Conservation (phyloP, 192 early-diverging fungal genomes). For the Backusella sp. region DNA sequence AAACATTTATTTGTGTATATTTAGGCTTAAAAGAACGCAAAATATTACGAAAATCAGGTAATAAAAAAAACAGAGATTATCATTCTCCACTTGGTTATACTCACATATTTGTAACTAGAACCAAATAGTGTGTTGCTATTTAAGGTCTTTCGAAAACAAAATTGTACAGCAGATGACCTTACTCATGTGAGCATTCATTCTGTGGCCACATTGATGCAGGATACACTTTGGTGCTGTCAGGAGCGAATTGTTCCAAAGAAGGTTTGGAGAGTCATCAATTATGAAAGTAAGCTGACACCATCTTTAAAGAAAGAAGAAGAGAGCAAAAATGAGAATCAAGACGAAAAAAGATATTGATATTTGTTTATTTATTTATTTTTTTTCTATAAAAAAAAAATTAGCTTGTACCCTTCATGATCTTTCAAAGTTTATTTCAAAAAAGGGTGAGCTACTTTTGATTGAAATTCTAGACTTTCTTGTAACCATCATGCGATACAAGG, state of each 20-base stretch:
- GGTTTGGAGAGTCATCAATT: slow-evolving; percentile 29
- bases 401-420: slow-evolving; percentile 27
- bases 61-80: background rate
- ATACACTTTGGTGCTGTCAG: slow-evolving; percentile 29
- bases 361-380: background rate
- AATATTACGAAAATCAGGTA: slow-evolving; percentile 33
- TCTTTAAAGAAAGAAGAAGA: background rate
- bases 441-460: slow-evolving; percentile 15
- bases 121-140: slow-evolving; percentile 27
- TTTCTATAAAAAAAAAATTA: background rate
- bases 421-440: slow-evolving; percentile 6
- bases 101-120: background rate
- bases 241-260: slow-evolving; percentile 30
- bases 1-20: background rate
- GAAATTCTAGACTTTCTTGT: slow-evolving; percentile 32
- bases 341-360: background rate
- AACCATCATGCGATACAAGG: slow-evolving; percentile 28
- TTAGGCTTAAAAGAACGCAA: slow-evolving; percentile 31
- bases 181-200: slow-evolving; percentile 21
- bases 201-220: slow-evolving; percentile 29
- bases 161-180: slow-evolving; percentile 20
- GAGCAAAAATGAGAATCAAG: background rate
- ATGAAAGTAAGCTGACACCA: slow-evolving; percentile 20
- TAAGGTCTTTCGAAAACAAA: slow-evolving; percentile 24
- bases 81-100: background rate